Base-by-base conservation (phyloP, 2,329 filamentous ascomycete species). In the Neonectria punicea region DNA sequence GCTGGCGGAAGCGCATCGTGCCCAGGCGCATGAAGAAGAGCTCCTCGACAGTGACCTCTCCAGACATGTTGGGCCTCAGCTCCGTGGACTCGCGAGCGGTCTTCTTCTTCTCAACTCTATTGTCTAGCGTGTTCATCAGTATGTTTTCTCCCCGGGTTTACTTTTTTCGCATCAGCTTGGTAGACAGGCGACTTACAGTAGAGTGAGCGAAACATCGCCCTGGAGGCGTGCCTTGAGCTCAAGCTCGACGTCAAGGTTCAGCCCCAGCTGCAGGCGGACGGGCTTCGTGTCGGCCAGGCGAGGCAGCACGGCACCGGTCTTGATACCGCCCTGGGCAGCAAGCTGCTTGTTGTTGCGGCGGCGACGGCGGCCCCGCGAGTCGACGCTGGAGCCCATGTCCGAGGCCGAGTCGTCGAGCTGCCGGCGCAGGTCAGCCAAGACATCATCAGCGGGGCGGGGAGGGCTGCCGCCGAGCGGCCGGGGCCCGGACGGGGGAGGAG, bases 261-360 rank as follows among this genome's bases (percentile, higher is more conserved):
- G 43, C 4, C 67, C 67, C 20, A 69, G 54, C 60, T 68, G 67
- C 43, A 69, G 62, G 13, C 36, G 36, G 14, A 69, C 67, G 7
- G 67, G 67, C 67, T 69, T 69, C 14, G 67, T 69, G 57, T 69
- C 67, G n/a, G 67, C 62, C 28, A 69, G 54, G 14, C 67, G 65
- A 4, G 67, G 67, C 56, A 69, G 53, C 13, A 64, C 65, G 5
- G 67, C 53, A 1, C 67, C 67, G 7, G 67, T 69, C 54, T 69
- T 67, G 60, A 69, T 69, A 25, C 67, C 67, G 11, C 63, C 67
- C 18, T 56, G 43, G 44, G 65, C 54, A 41, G 67, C 67, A 14
- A 67, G 62, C 65, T 69, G 65, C 62, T 69, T 69, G 55, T 69
- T 67, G 65, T 69, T 69, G 44, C 65, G 65, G 65, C 67, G 65